These are phyloP conservation scores for Scleromitrula shiraiana DNA, from an alignment of 2,329 filamentous ascomycete genomes.

Conservation along the genomic window DNA sequence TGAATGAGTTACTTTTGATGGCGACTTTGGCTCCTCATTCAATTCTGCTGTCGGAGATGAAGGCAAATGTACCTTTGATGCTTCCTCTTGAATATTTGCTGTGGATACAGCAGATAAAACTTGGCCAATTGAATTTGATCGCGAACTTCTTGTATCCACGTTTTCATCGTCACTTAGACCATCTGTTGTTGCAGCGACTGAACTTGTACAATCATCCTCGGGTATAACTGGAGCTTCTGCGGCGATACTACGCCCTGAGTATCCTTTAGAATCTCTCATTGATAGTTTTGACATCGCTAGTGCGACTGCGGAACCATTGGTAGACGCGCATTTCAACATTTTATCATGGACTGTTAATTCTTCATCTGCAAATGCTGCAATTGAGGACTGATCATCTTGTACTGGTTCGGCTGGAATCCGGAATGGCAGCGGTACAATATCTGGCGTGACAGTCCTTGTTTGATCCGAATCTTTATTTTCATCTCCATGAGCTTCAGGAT, in stretches of 20 bases:
- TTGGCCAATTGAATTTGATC: conserved; percentile 19
- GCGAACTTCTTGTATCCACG: conserved; percentile 24
- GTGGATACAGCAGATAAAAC: conserved; percentile 8
- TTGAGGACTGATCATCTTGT: conserved; percentile 50
- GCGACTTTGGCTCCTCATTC: not conserved
- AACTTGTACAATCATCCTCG: conserved; percentile 37
- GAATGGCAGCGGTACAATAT: conserved; percentile 60
- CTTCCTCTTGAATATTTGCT: not conserved
- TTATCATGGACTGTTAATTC: conserved; percentile 49
- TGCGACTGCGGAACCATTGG: conserved; percentile 34
- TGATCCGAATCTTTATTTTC: conserved; percentile 20
- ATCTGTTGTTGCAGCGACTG: conserved; percentile 51
- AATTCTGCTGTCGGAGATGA: not conserved
- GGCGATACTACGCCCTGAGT: conserved; percentile 21
- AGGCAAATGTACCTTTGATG: not conserved
- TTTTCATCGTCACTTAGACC: conserved; percentile 36
- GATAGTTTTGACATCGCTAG: conserved; percentile 19
- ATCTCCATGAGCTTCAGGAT: conserved; percentile 32
- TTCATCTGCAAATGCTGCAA: conserved; percentile 61
- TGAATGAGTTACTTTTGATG: too few species aligned
- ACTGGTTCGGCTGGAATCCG: conserved; percentile 43
- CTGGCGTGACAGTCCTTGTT: conserved; percentile 39
- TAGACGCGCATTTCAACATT: conserved; percentile 42
- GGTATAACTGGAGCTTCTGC: conserved; percentile 39
- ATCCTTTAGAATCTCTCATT: conserved; percentile 20